Base-by-base conservation (phyloP, 1,284 basidiomycete genomes). In the Ceratobasidium theobromae region DNA sequence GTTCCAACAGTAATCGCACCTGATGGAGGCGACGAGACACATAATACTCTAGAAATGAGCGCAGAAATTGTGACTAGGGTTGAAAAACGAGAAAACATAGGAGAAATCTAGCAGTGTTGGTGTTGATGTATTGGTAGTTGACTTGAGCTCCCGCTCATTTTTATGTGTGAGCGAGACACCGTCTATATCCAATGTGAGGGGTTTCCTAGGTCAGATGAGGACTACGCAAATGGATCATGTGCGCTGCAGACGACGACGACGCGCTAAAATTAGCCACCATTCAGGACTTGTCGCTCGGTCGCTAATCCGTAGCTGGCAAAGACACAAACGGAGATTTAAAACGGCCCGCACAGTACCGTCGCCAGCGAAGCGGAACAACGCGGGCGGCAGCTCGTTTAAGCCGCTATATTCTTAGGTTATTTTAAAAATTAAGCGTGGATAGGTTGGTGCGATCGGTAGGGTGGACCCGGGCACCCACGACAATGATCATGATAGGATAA, bases 1-100 rank as follows among this genome's bases (percentile, higher is more conserved):
- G 35, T 53, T 5, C 68, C 68, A 38, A 69, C 68, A 18, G 68
- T 69, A 33, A 69, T 69, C 12, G 68, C 38, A 5, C 68, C 68
- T 3, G 68, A 32, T 12, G 68, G 68, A 11, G 66, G 66, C 18
- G 58, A 51, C 9, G 58, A 62, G 4, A 35, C 58, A 43, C 21
- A 33, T 18, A 41, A 55, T 12, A 21, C 38, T 41, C n/a, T 4
- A 6, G 40, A 43, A 16, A 5, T n/a, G 16, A 43, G 40, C 40
- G 16, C 40, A n/a, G n/a, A n/a, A n/a, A n/a, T n/a, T n/a, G n/a
- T n/a, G n/a, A n/a, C n/a, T n/a, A n/a, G n/a, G n/a, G n/a, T n/a
- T n/a, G n/a, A n/a, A n/a, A n/a, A n/a, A n/a, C n/a, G n/a, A n/a
- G n/a, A n/a, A n/a, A n/a, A n/a, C n/a, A n/a, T n/a, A n/a, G n/a